Evolutionary conservation across 352 stramenopile species (phyloP).

Genomic region (Aphanomyces invadans): DNA sequence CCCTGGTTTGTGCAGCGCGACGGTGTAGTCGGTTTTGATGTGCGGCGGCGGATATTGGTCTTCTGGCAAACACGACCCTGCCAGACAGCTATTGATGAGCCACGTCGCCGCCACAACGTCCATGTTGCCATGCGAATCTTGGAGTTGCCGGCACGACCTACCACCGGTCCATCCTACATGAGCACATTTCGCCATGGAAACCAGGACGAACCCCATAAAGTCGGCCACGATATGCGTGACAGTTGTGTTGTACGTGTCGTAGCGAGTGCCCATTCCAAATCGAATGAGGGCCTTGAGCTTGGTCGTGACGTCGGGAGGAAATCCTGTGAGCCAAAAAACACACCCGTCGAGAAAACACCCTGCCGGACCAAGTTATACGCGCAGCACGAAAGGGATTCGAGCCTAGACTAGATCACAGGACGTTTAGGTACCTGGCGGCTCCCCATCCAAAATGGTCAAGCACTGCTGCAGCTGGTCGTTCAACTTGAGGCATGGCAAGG

Average conservation of each 20-base stretch:
- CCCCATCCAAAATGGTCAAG: neutral
- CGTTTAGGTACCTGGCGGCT: slow-evolving; percentile 12
- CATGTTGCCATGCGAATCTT: slow-evolving; percentile 30
- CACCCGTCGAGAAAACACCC: slow-evolving; percentile 64
- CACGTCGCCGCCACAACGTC: slow-evolving; percentile 55
- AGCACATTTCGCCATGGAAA: too few species aligned
- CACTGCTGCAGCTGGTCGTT: slow-evolving; percentile 34
- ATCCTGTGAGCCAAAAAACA: slow-evolving; percentile 51
- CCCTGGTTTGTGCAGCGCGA: slow-evolving; percentile 7
- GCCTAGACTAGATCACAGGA: slow-evolving; percentile 27
- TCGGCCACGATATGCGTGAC: slow-evolving; percentile 68
- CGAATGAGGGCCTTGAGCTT: slow-evolving; percentile 47
- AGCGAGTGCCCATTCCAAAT: slow-evolving; percentile 62
- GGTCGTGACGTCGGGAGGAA: slow-evolving; percentile 33
- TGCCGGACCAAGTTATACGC: slow-evolving; percentile 1
- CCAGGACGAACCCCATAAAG: slow-evolving; percentile 33
- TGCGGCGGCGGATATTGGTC: slow-evolving; percentile 47
- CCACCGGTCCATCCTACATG: slow-evolving; percentile 21
- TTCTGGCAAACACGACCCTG: slow-evolving; percentile 42
- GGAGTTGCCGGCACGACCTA: slow-evolving; percentile 14
- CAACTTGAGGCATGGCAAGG: slow-evolving; percentile 35
- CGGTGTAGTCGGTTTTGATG: slow-evolving; percentile 34
- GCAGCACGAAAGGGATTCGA: neutral
- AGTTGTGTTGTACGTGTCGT: slow-evolving; percentile 41
- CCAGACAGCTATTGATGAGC: slow-evolving; percentile 57